phyloP scores from a whole-genome alignment of 208 protist species.

The Trypanosoma lewisi region DNA sequence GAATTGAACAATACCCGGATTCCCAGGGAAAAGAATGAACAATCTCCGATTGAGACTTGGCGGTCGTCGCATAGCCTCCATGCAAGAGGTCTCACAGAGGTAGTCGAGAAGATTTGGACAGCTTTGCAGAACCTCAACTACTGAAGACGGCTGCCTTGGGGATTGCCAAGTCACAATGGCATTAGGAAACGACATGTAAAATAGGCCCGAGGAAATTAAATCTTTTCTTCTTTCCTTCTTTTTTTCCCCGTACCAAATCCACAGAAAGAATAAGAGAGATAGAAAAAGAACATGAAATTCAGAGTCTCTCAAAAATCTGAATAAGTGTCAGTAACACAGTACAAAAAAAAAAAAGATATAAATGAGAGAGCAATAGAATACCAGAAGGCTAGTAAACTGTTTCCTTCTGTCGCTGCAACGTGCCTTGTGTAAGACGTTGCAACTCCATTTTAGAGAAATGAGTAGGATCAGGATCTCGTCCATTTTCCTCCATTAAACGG shows the following conservation, averaged over 20 bases:
- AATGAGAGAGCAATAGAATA: conserved; percentile 6
- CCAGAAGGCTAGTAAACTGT: not conserved
- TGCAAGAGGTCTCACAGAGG: conserved; percentile 3
- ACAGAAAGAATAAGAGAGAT: conserved; percentile 4
- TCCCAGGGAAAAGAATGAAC: conserved; percentile 73
- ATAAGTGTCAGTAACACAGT: conserved; percentile 5
- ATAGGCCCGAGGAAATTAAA: not conserved
- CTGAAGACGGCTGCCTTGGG: conserved; percentile 21
- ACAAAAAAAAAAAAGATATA: conserved; percentile 20
- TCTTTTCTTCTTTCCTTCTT: too few species aligned
- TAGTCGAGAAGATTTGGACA: conserved; percentile 40
- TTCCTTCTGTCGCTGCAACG: not conserved
- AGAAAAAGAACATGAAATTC: not conserved
- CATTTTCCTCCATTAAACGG: conserved; percentile 16
- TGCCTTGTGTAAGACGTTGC: not conserved
- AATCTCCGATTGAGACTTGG: conserved; percentile 27
- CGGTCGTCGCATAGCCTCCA: conserved; percentile 2
- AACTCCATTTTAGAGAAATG: conserved; percentile 14
- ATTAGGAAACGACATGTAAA: conserved; percentile 15
- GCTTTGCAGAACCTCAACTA: conserved; percentile 69
- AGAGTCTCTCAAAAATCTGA: conserved; percentile 13
- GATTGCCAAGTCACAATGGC: conserved; percentile 35
- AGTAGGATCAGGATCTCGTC: conserved; percentile 9
- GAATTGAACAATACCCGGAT: conserved; percentile 70
- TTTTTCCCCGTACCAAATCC: too few species aligned